A percentile compares a stretch with the other conserved stretches of the same genome.
These are phyloP conservation scores for Neolentinus lepideus DNA, from an alignment of 1,284 basidiomycete genomes.

Conservation along the genomic window DNA sequence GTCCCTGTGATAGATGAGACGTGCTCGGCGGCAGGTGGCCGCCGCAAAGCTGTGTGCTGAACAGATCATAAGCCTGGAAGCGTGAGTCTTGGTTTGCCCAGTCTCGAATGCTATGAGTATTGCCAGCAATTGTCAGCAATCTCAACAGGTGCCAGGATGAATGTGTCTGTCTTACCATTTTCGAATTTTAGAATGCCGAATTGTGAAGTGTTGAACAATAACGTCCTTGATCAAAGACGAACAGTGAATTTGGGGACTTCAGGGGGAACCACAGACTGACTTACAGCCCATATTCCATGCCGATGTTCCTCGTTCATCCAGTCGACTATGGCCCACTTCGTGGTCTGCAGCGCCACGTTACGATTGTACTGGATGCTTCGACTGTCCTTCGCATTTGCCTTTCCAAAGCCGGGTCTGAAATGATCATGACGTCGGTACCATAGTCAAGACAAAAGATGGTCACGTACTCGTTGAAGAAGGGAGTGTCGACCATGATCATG, in stretches of 20 bases:
- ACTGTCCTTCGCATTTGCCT: constrained; percentile 25
- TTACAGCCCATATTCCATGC: constrained; percentile 38
- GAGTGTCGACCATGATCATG: constrained; percentile 50
- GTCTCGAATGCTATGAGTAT: constrained; percentile 25
- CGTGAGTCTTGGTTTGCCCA: constrained; percentile 27
- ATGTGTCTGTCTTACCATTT: constrained; percentile 26
- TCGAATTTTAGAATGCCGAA: constrained; percentile 32
- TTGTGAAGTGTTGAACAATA: constrained; percentile 39
- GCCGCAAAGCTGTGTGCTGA: neutral
- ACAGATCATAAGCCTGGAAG: constrained; percentile 16
- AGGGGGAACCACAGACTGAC: constrained; percentile 9
- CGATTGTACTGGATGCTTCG: constrained; percentile 39
- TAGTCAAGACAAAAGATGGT: constrained; percentile 1
- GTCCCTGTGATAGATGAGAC: neutral
- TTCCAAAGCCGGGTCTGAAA: constrained; percentile 37
- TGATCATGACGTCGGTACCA: constrained; percentile 1
- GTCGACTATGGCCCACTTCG: constrained; percentile 43
- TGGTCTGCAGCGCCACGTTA: constrained; percentile 32
- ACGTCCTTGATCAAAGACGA: constrained; percentile 29
- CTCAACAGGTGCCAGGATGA: neutral
- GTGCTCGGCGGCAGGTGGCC: neutral
- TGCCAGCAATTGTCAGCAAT: neutral
- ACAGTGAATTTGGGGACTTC: neutral
- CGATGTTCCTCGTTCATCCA: constrained; percentile 39
- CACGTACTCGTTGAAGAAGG: constrained; percentile 50